Evolutionary conservation across 1,284 basidiomycete species (phyloP).

Genomic region (Rhodotorula sp.): DNA sequence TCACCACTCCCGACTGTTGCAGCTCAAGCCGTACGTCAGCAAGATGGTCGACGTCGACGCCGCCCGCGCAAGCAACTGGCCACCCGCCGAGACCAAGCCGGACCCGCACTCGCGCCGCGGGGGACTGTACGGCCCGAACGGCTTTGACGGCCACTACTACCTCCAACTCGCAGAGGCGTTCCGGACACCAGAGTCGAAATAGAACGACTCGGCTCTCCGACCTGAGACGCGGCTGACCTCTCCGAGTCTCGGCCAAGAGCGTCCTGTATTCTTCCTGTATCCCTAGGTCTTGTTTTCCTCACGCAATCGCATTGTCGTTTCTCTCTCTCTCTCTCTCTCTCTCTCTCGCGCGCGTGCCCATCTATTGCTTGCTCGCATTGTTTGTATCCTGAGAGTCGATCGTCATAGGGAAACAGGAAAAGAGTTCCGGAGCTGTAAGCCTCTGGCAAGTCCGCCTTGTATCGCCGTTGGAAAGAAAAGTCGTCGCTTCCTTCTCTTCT

Average conservation of each 20-base stretch:
- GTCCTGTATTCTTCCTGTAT: neutral
- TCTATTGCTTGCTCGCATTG: no score
- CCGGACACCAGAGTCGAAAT: neutral
- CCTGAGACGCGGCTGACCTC: neutral
- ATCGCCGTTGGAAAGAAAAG: no score
- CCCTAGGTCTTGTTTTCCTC: neutral
- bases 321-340: neutral
- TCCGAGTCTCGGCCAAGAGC: neutral
- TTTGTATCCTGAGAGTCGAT: no score
- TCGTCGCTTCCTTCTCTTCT: no score
- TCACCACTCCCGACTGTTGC: neutral
- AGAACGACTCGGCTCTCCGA: neutral
- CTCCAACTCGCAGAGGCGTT: slow-evolving; percentile 41
- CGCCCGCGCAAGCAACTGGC: slow-evolving; percentile 36
- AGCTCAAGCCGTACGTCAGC: slow-evolving; percentile 45
- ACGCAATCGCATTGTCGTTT: neutral
- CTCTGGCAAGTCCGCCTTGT: no score
- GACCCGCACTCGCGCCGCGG: slow-evolving; percentile 27
- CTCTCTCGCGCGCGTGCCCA: no score
- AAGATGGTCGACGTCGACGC: slow-evolving; percentile 34
- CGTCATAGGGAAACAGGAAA: no score
- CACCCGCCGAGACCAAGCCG: slow-evolving; percentile 40
- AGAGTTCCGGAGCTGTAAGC: no score
- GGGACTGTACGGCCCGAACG: slow-evolving; percentile 39
- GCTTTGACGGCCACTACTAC: slow-evolving; percentile 46